These are phyloP conservation scores for Trichopus zeylanicus DNA, from an alignment of 116 monocot species.

Conservation along the genomic window DNA sequence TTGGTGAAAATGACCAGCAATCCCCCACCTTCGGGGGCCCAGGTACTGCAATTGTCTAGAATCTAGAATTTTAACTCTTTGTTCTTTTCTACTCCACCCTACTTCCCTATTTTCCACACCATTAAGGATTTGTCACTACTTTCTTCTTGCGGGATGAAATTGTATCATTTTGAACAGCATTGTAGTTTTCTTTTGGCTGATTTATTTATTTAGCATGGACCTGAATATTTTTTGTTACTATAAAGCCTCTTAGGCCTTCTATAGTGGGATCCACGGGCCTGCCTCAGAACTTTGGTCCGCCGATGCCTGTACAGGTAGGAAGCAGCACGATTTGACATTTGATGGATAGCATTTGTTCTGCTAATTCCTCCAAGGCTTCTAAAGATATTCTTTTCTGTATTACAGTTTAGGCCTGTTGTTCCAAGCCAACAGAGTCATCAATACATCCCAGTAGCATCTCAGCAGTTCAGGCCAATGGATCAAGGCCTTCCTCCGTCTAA, in stretches of 20 bases:
- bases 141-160: not conserved
- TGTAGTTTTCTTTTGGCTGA: not conserved
- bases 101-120: not conserved
- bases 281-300: constrained; percentile 52
- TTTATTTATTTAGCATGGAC: not conserved
- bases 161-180: not conserved
- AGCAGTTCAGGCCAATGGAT: constrained; percentile 51
- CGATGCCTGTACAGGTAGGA: constrained; percentile 54
- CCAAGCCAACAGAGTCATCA: constrained; percentile 55
- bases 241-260: constrained; percentile 54
- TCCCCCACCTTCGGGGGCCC: not conserved
- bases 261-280: constrained; percentile 36
- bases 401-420: constrained; percentile 69
- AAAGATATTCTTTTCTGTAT: not conserved
- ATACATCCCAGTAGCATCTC: constrained; percentile 43
- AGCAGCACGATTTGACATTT: not conserved
- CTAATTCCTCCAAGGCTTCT: not conserved
- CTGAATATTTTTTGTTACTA: not conserved
- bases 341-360: not conserved
- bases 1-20: not conserved
- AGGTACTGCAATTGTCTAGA: not conserved
- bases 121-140: not conserved
- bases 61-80: not conserved
- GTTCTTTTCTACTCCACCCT: not conserved
- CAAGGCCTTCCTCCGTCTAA: constrained; percentile 35